These are phyloP conservation scores for Onygenales sp. DNA, from an alignment of 2,329 filamentous ascomycete species.

Conservation along the genomic window DNA sequence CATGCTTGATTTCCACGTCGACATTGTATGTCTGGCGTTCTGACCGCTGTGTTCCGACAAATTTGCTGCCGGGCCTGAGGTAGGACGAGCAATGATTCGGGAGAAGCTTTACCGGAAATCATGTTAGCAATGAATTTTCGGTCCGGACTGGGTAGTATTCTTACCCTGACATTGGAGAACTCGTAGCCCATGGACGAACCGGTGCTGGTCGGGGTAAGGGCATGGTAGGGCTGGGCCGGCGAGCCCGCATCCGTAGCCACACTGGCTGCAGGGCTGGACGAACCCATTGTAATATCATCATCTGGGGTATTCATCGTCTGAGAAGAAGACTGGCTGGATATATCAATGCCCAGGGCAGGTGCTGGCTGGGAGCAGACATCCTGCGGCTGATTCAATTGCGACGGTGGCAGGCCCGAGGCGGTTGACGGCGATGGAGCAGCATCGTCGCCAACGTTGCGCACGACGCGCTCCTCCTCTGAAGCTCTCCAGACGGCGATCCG, in stretches of 20 bases:
- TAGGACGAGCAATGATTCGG: constrained; percentile 78
- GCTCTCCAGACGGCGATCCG: constrained; percentile 24
- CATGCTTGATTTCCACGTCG: constrained; percentile 92
- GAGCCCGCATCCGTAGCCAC: constrained; percentile 27
- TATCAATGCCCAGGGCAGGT: constrained; percentile 19
- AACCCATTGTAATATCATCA: constrained; percentile 23
- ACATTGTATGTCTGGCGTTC: constrained; percentile 91
- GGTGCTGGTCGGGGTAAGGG: constrained; percentile 27
- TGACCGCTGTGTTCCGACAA: constrained; percentile 83
- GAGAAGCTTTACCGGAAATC: constrained; percentile 46
- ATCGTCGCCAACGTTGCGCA: constrained; percentile 20
- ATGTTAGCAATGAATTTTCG: constrained; percentile 4
- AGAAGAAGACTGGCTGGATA: constrained; percentile 10
- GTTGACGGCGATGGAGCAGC: constrained; percentile 17
- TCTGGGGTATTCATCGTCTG: constrained; percentile 17
- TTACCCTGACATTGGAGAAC: constrained; percentile 47
- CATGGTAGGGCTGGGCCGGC: constrained; percentile 19
- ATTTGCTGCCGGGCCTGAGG: constrained; percentile 77
- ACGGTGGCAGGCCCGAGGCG: constrained; percentile 15
- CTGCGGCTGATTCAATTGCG: constrained; percentile 1
- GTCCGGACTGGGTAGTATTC: constrained; percentile 12
- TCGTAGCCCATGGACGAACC: constrained; percentile 43
- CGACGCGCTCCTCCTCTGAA: constrained; percentile 18
- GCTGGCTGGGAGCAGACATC: constrained; percentile 5
- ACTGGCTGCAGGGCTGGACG: constrained; percentile 22